Evolutionary conservation across 306 rosid species (phyloP).

Genomic region (Trichosanthes truncata): DNA sequence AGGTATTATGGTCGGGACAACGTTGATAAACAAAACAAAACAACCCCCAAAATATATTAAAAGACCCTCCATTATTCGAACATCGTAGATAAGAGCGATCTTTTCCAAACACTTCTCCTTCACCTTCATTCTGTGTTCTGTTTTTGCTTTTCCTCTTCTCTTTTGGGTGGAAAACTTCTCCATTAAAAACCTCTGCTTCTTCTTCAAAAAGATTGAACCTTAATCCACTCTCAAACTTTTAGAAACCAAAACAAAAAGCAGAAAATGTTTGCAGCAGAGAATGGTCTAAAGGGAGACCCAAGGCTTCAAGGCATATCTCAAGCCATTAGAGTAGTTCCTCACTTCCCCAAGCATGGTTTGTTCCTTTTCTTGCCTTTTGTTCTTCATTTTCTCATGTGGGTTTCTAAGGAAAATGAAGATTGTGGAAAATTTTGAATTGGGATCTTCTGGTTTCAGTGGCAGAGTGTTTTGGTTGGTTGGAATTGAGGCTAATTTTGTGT

Average conservation of each 20-base stretch:
- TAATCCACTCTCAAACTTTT: neutral
- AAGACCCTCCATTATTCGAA: neutral
- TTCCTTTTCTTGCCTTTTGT: neutral
- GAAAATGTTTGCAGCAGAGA: constrained; percentile 81
- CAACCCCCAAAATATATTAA: neutral
- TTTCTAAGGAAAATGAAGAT: neutral
- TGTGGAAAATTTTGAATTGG: neutral
- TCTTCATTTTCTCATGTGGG: neutral
- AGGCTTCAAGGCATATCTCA: constrained; percentile 76
- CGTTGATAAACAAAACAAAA: constrained; percentile 7
- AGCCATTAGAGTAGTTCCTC: constrained; percentile 91
- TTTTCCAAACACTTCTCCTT: neutral
- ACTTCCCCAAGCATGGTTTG: constrained; percentile 82
- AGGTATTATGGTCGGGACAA: constrained; percentile 20
- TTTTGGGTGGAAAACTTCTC: neutral
- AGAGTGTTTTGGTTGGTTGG: neutral
- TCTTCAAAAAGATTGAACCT: neutral
- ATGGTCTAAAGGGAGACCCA: constrained; percentile 95
- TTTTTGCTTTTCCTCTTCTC: neutral
- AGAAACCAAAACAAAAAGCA: neutral
- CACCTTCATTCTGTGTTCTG: neutral
- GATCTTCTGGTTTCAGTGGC: neutral
- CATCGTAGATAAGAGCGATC: neutral
- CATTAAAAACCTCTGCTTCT: neutral
- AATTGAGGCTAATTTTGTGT: constrained; percentile 12